Conservation (phyloP, 352 stramenopile species). For the Aphanomyces stellatus region DNA sequence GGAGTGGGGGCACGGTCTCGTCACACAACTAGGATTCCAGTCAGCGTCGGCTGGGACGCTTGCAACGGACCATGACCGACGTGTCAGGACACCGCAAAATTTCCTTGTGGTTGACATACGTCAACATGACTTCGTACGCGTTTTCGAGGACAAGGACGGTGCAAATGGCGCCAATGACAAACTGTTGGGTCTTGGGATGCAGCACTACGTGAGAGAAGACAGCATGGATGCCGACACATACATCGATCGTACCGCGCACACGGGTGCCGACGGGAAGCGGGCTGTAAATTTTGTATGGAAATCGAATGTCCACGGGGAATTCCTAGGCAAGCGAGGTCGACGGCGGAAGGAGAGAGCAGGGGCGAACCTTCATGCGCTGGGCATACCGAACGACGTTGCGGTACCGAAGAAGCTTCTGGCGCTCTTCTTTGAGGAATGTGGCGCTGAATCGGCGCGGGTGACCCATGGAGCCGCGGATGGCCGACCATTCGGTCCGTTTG, state of each 20-base stretch:
- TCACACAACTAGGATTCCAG: not conserved
- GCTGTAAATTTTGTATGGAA: constrained; percentile 19
- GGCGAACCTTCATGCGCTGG: constrained; percentile 14
- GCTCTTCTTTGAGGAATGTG: constrained; percentile 58
- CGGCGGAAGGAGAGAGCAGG: no score
- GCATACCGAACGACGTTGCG: constrained; percentile 33
- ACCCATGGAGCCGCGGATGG: constrained; percentile 64
- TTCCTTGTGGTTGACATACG: constrained; percentile 22
- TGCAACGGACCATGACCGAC: constrained; percentile 42
- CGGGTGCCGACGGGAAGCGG: constrained; percentile 1
- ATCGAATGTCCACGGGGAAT: constrained; percentile 18
- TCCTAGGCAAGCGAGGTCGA: no score
- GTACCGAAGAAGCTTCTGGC: constrained; percentile 52
- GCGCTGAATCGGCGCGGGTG: constrained; percentile 53
- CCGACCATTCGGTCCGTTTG: constrained; percentile 37
- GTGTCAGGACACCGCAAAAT: constrained; percentile 35
- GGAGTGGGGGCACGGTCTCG: not conserved
- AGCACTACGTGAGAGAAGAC: constrained; percentile 5
- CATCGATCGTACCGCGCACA: not conserved
- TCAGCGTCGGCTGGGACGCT: not conserved
- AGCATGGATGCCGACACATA: not conserved
- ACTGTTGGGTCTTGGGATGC: constrained; percentile 1
- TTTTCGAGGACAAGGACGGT: constrained; percentile 2
- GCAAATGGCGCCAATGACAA: constrained; percentile 8
- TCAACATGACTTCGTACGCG: constrained; percentile 18